These are phyloP conservation scores for Spizellomyces punctatus DNA, from an alignment of 192 early-diverging fungal genomes.

Conservation along the genomic window DNA sequence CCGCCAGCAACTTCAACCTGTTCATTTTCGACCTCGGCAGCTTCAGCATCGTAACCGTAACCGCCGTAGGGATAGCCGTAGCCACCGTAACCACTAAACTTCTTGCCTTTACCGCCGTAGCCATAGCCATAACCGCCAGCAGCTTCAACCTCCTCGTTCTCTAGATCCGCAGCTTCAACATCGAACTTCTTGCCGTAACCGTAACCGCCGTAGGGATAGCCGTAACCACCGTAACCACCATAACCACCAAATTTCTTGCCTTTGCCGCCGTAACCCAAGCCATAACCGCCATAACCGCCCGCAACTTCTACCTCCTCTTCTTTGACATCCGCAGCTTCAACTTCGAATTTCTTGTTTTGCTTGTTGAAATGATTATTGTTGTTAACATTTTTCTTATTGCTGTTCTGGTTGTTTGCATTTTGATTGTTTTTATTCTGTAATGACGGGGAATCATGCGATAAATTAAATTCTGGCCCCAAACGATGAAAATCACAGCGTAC, in stretches of 20 bases:
- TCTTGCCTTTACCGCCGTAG: neutral
- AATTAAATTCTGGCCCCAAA: too few relatives aligned
- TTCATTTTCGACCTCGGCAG: neutral
- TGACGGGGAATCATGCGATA: too few relatives aligned
- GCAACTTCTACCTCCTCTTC: neutral
- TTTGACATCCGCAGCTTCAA: slow-evolving; percentile 1
- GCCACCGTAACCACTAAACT: slow-evolving; percentile 6
- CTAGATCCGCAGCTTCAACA: neutral
- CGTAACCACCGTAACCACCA: slow-evolving; percentile 4
- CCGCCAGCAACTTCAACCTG: too few relatives aligned
- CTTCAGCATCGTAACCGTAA: slow-evolving; percentile 1
- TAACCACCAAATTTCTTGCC: slow-evolving; percentile 5
- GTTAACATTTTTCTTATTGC: neutral
- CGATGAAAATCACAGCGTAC: too few relatives aligned
- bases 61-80: neutral
- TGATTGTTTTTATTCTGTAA: too few relatives aligned
- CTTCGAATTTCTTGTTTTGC: neutral
- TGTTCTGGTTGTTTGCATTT: slow-evolving; percentile 3
- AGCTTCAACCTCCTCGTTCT: neutral
- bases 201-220: neutral
- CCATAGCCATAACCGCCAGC: neutral
- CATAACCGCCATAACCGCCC: neutral
- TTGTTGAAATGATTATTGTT: neutral
- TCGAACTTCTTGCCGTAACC: too few relatives aligned
- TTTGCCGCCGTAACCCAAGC: neutral